Percentiles rank a stretch among this genome's conserved stretches.
These are phyloP conservation scores for Diutina siamensis DNA, from an alignment of 1,139 yeast species.

Conservation along the genomic window DNA sequence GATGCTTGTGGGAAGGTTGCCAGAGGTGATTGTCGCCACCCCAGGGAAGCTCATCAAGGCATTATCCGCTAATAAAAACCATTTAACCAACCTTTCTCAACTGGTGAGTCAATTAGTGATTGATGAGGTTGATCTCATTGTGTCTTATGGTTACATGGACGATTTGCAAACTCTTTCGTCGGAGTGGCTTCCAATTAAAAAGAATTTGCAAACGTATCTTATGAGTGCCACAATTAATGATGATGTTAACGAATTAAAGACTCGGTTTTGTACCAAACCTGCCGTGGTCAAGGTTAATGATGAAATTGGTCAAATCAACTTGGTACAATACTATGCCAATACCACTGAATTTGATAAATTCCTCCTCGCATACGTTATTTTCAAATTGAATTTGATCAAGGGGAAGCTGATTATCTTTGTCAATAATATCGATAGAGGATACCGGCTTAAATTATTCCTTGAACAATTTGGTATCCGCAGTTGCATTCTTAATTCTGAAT, in stretches of 20 bases:
- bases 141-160: conserved; percentile 84
- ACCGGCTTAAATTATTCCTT: conserved; percentile 76
- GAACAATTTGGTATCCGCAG: conserved; percentile 92
- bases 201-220: conserved; percentile 75
- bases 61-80: conserved; percentile 38
- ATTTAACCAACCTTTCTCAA: conserved; percentile 25
- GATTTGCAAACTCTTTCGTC: conserved; percentile 57
- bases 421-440: conserved; percentile 90
- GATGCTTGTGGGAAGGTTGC: conserved; percentile 49
- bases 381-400: conserved; percentile 76
- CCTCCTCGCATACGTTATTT: conserved; percentile 78
- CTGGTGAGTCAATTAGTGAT: conserved; percentile 60
- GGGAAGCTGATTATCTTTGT: conserved; percentile 91
- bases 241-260: conserved; percentile 68
- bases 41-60: conserved; percentile 66
- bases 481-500: conserved; percentile 82
- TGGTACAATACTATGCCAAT: conserved; percentile 78
- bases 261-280: conserved; percentile 72
- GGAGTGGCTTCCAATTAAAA: conserved; percentile 53
- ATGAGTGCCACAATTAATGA: conserved; percentile 96
- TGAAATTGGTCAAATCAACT: conserved; percentile 34
- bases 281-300: conserved; percentile 73
- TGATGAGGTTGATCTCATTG: conserved; percentile 90
- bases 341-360: conserved; percentile 89
- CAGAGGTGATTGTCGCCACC: conserved; percentile 78